phyloP scores from a whole-genome alignment of 148 eudicot species.

The Cornus controversa region DNA sequence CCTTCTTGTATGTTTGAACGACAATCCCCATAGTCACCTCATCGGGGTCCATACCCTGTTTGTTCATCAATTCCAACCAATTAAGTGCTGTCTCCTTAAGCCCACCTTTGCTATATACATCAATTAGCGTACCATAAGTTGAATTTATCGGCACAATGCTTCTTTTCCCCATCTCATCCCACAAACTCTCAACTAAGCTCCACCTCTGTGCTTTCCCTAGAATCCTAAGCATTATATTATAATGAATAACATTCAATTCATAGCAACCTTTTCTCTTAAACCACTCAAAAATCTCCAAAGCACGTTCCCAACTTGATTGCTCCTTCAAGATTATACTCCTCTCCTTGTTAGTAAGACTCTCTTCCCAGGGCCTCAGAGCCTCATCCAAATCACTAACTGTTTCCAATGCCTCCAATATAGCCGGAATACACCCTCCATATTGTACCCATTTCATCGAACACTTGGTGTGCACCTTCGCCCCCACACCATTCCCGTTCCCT shows the following conservation, averaged over 20 bases:
- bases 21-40: conserved; percentile 86
- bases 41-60: conserved; percentile 76
- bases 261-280: conserved; percentile 76
- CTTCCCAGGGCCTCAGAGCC: conserved; percentile 81
- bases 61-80: conserved; percentile 79
- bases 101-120: conserved; percentile 90
- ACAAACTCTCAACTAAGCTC: conserved; percentile 59
- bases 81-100: conserved; percentile 50
- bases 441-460: conserved; percentile 74
- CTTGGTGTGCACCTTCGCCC: conserved; percentile 44
- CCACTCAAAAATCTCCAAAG: conserved; percentile 89
- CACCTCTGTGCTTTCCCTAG: conserved; percentile 72
- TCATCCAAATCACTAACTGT: conserved; percentile 56
- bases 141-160: conserved; percentile 60
- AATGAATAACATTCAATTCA: conserved; percentile 93
- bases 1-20: conserved; percentile 76
- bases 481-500: conserved; percentile 1
- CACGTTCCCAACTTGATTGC: conserved; percentile 74
- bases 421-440: conserved; percentile 71
- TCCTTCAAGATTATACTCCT: conserved; percentile 88
- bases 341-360: conserved; percentile 74
- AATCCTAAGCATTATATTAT: conserved; percentile 76
- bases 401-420: conserved; percentile 64
- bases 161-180: conserved; percentile 69
- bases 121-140: conserved; percentile 87